Base-by-base conservation (phyloP, 2,329 filamentous ascomycete species). In the Allantophomopsis lycopodina region DNA sequence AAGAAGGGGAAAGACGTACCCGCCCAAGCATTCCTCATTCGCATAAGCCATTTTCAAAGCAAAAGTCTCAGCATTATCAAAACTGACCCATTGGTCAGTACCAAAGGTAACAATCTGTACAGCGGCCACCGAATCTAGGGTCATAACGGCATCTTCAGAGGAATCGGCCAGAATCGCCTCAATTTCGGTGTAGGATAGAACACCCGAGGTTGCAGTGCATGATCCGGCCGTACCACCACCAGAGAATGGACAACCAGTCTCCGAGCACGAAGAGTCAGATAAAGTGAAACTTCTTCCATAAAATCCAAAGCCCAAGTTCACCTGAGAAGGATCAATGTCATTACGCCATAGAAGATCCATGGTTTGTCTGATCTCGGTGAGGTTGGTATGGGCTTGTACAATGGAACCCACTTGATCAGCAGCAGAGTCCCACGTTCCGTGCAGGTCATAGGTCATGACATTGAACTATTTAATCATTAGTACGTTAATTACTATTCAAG, bases 401-500 rank as follows among this genome's bases (percentile, higher is more conserved):
- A 51, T 52, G 1, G 53, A 37, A 0, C 62, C 63, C 6, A 55
- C 55, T 1, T 41, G 58, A 40, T 57, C 55, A 41, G 48, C 50
- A 0, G 34, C n/a, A n/a, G 40, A 32, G n/a, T 38, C 63, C 61
- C 60, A 66, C 1, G 49, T 39, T 0, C 65, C 65, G 28, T 49
- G 47, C 13, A 52, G 42, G 41, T 69, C 62, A 42, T 68, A 68
- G 0, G 55, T 54, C 55, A 68, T 63, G 12, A 68, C 32, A 40
- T 65, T 68, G 45, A 65, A 58, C 23, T 28, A 28, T 10, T 3
- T 6, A 12, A 28, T 10, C 10, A 10, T 28, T 12, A 28, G 23
- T 8, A 28, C 10, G 7, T n/a, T n/a, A n/a, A n/a, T n/a, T n/a
- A n/a, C n/a, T n/a, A n/a, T n/a, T n/a, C n/a, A n/a, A n/a, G n/a